phyloP scores from a whole-genome alignment of 352 stramenopile species.

The Phytophthora meadii region DNA sequence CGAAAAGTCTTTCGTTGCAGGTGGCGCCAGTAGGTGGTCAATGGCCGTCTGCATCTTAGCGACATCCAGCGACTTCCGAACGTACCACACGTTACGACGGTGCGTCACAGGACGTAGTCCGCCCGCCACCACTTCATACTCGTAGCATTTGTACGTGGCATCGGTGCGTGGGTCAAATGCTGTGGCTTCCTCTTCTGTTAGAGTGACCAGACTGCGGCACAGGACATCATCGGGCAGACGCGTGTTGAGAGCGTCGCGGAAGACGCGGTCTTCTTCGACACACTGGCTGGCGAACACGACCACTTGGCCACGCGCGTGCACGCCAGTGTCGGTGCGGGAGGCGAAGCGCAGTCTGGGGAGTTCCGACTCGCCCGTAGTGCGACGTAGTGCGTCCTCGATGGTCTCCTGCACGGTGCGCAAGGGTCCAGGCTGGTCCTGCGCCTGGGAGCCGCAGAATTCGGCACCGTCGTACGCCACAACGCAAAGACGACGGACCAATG shows the following conservation, averaged over 20 bases:
- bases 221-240: constrained; percentile 69
- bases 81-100: constrained; percentile 65
- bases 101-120: constrained; percentile 54
- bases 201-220: constrained; percentile 41
- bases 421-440: constrained; percentile 59
- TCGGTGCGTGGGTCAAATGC: constrained; percentile 63
- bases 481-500: constrained; percentile 40
- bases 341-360: constrained; percentile 80
- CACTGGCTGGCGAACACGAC: constrained; percentile 89
- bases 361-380: constrained; percentile 73
- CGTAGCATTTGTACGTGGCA: constrained; percentile 69
- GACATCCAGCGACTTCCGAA: constrained; percentile 65
- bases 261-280: constrained; percentile 42
- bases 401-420: constrained; percentile 76
- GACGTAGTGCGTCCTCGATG: constrained; percentile 73
- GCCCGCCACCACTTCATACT: constrained; percentile 64
- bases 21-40: constrained; percentile 34
- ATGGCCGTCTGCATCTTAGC: constrained; percentile 57
- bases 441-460: constrained; percentile 81
- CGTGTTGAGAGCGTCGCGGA: constrained; percentile 79
- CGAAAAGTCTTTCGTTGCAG: constrained; percentile 64
- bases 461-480: constrained; percentile 83
- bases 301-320: constrained; percentile 92
- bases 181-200: constrained; percentile 20
- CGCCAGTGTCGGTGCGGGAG: constrained; percentile 92